Base-by-base conservation (phyloP, 768 basidiomycete genomes). In the Neoboletus subvelutipes region DNA sequence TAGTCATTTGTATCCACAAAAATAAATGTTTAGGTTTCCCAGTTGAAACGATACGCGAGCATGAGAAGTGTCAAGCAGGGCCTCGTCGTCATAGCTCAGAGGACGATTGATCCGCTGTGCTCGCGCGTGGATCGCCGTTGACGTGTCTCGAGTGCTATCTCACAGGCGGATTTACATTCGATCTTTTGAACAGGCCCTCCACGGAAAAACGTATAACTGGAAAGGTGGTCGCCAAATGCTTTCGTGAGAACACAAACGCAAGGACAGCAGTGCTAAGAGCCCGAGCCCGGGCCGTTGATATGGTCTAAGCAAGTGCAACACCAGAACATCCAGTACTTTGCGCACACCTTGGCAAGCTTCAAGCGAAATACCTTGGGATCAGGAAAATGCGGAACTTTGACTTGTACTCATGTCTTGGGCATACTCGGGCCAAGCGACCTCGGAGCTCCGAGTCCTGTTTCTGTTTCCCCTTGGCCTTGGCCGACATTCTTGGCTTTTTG, bases 261-360 rank as follows among this genome's bases (percentile, higher is more conserved):
- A 94, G 80, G 5, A 96, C 90, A 15, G n/a, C n/a, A n/a, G 92
- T 92, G 63, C 94, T 95, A 46, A 95, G 75, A 11, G 92, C 90
- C 90, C 94, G 50, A 39, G 15, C n/a, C n/a, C n/a, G n/a, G n/a
- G n/a, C 13, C 17, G 6, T 55, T 18, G 12, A 48, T 4, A 31
- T 37, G 26, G 29, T 18, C 18, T 51, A 11, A 37, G 33, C n/a
- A 39, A 28, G 6, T 18, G 41, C 36, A 50, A 46, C 26, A 8
- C 24, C 17, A 0, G 51, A 28, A 48, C 15, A 2, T 29, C 13
- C 2, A 20, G 18, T 18, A 40, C 11, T 28, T 6, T 28, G 22
- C 71, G 20, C 40, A 52, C 63, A 86, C 87, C 79, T 87, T 89
- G 71, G 80, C 83, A 36, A 86, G 73, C 86, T 85, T 62, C 29